Evolutionary conservation across 2,329 filamentous ascomycete genomes (phyloP).

Genomic region (Capronia americana): DNA sequence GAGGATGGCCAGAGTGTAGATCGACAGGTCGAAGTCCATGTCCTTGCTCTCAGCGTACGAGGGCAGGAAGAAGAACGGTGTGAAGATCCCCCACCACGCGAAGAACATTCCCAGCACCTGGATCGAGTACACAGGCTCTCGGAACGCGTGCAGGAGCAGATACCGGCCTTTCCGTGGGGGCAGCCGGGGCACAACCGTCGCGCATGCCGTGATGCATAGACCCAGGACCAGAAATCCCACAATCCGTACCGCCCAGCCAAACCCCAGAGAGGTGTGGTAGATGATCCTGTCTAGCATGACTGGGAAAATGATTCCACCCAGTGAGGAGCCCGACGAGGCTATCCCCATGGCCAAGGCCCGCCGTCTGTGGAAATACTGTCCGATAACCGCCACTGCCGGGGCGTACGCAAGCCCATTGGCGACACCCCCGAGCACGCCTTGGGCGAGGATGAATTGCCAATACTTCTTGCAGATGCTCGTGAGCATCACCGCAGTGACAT

Average conservation of each 20-base stretch:
- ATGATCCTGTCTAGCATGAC: slow-evolving; percentile 53
- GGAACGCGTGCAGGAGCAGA: slow-evolving; percentile 32
- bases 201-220: slow-evolving; percentile 9
- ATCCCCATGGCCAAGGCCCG: slow-evolving; percentile 82
- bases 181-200: slow-evolving; percentile 10
- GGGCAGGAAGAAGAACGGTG: slow-evolving; percentile 82
- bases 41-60: slow-evolving; percentile 70
- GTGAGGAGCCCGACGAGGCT: slow-evolving; percentile 59
- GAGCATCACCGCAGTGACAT: slow-evolving; percentile 44
- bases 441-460: slow-evolving; percentile 50
- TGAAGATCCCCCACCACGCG: slow-evolving; percentile 75
- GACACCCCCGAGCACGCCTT: slow-evolving; percentile 49
- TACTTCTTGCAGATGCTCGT: slow-evolving; percentile 46
- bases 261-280: slow-evolving; percentile 42
- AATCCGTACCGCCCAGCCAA: slow-evolving; percentile 29
- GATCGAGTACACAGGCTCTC: slow-evolving; percentile 39
- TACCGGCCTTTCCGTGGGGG: slow-evolving; percentile 14
- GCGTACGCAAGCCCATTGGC: slow-evolving; percentile 50
- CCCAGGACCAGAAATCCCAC: slow-evolving; percentile 27
- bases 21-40: slow-evolving; percentile 30
- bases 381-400: slow-evolving; percentile 44
- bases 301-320: slow-evolving; percentile 59
- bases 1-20: slow-evolving; percentile 43
- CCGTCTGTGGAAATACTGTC: slow-evolving; percentile 76
- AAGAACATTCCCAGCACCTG: slow-evolving; percentile 67